These are phyloP conservation scores for Bombardia bombarda DNA, from an alignment of 495 filamentous ascomycete genomes.

Conservation along the genomic window DNA sequence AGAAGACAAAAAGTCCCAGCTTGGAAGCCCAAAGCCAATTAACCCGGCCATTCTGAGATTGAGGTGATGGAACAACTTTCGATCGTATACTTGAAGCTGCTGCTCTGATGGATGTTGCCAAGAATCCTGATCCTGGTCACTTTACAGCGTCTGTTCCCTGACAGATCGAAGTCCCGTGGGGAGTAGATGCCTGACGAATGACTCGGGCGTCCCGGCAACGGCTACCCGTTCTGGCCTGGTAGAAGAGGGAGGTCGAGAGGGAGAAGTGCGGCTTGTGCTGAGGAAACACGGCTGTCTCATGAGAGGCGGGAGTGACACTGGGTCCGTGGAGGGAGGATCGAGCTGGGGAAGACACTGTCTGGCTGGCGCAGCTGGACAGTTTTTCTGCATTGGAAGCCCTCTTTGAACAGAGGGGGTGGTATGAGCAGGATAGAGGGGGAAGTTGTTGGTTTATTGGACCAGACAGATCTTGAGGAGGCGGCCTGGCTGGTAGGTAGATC, in stretches of 20 bases:
- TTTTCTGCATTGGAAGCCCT: slow-evolving; percentile 2
- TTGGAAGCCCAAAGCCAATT: slow-evolving; percentile 28
- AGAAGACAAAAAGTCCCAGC: slow-evolving; percentile 31
- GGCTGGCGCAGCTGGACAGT: not conserved
- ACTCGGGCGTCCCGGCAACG: too few species aligned
- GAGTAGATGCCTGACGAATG: too few species aligned
- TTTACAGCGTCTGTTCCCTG: too few species aligned
- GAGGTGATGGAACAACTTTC: not conserved
- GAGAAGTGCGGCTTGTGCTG: too few species aligned
- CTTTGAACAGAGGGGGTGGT: too few species aligned
- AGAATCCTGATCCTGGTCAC: too few species aligned
- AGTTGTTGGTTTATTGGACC: too few species aligned
- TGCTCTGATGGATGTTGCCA: too few species aligned
- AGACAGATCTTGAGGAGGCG: not conserved
- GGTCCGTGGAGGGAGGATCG: slow-evolving; percentile 4
- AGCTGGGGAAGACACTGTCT: slow-evolving; percentile 1
- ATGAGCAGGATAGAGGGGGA: not conserved
- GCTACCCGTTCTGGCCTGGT: too few species aligned
- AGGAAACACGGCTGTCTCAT: slow-evolving; percentile 14
- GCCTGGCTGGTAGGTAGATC: not conserved
- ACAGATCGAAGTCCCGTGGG: too few species aligned
- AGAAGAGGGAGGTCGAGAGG: too few species aligned
- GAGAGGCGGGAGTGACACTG: slow-evolving; percentile 1
- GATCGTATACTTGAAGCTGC: not conserved
- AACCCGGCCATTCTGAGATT: slow-evolving; percentile 21